Conservation (phyloP, 23 red algal species). For the Gracilariopsis chorda region DNA sequence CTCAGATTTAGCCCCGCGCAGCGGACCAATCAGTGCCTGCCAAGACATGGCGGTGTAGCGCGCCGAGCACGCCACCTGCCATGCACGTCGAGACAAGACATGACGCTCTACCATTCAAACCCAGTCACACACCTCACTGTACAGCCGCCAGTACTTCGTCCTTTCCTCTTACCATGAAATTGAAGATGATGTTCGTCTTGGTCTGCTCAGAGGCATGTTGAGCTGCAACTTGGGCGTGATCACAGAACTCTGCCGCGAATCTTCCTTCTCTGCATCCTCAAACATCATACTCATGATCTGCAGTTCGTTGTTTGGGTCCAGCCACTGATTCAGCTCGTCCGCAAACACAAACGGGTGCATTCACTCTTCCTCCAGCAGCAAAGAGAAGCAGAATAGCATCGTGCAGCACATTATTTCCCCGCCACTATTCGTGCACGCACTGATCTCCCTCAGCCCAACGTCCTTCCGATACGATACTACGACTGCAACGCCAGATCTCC, state of each 20-base stretch:
- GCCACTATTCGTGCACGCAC: slow-evolving; percentile 71
- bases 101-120: too few relatives aligned
- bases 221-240: slow-evolving; percentile 92
- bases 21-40: too few relatives aligned
- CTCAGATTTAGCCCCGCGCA: too few relatives aligned
- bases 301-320: slow-evolving; percentile 88
- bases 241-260: slow-evolving; percentile 76
- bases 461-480: slow-evolving; percentile 85
- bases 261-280: slow-evolving; percentile 50
- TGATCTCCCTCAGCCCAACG: slow-evolving; percentile 57
- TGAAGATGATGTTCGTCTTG: slow-evolving; percentile 84
- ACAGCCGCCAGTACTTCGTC: slow-evolving; percentile 1
- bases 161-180: slow-evolving; percentile 71
- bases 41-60: too few relatives aligned
- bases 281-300: slow-evolving; percentile 93
- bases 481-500: slow-evolving; percentile 67
- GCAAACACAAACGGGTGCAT: slow-evolving; percentile 81
- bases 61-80: too few relatives aligned
- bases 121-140: slow-evolving; percentile 16
- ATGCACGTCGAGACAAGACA: too few relatives aligned
- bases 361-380: slow-evolving; percentile 54
- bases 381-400: slow-evolving; percentile 80
- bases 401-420: slow-evolving; percentile 98
- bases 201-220: slow-evolving; percentile 67
- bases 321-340: slow-evolving; percentile 98